A percentile compares a stretch with the other conserved stretches of the same genome.
Conservation (phyloP, 371 early-diverging fungal genomes). For the Rhizomucor miehei region DNA sequence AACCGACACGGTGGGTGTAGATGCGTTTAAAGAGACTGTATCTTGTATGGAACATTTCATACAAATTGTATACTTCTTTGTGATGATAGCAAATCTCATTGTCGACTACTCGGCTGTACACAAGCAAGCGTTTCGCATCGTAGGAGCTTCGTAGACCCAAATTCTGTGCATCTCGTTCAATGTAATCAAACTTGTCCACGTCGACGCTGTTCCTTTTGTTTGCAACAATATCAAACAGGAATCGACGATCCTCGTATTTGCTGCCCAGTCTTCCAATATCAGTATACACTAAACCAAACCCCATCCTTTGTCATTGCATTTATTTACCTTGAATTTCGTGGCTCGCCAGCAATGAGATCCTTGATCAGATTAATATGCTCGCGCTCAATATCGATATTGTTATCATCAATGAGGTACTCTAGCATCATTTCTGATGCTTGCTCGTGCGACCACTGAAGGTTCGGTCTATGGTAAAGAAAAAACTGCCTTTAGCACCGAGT, state of each 20-base stretch:
- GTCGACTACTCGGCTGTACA: constrained; percentile 80
- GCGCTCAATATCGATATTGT: constrained; percentile 69
- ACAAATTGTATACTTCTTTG: constrained; percentile 74
- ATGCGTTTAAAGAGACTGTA: constrained; percentile 90
- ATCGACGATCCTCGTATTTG: constrained; percentile 47
- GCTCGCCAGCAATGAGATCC: constrained; percentile 77
- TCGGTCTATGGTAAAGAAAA: constrained; percentile 44
- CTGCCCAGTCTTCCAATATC: constrained; percentile 1
- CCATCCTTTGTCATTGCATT: not conserved
- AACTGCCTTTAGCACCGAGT: not conserved
- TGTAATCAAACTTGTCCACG: constrained; percentile 97
- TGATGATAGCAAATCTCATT: constrained; percentile 89
- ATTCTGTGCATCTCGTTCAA: constrained; percentile 88
- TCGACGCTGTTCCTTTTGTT: constrained; percentile 93
- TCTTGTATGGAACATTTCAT: constrained; percentile 91
- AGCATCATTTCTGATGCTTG: constrained; percentile 87
- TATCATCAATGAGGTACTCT: constrained; percentile 80
- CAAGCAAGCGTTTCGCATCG: constrained; percentile 78
- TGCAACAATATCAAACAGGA: constrained; percentile 94
- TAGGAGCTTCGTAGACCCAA: constrained; percentile 80
- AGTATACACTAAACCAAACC: not conserved
- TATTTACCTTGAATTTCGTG: constrained; percentile 35
- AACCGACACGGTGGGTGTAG: constrained; percentile 86
- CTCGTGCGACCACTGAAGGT: constrained; percentile 85
- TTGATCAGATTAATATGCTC: constrained; percentile 79